Percentiles rank a stretch among this genome's conserved stretches.
phyloP scores from a whole-genome alignment of 768 basidiomycete genomes.

The Lactarius sp. region DNA sequence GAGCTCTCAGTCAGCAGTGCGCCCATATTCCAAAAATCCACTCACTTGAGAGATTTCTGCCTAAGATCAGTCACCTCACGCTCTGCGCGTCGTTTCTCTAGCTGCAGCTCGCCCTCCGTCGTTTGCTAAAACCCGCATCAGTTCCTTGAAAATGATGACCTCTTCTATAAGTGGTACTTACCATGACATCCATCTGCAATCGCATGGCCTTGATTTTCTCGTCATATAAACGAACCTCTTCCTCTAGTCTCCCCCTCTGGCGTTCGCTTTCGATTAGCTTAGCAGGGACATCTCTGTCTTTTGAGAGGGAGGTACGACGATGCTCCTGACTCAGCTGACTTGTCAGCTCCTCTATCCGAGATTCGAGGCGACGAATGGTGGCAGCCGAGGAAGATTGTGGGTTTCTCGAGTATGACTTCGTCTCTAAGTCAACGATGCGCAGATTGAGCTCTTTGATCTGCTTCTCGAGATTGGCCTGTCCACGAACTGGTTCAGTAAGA shows the following conservation, averaged over 20 bases:
- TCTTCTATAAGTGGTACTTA: slow-evolving; percentile 34
- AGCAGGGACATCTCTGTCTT: slow-evolving; percentile 46
- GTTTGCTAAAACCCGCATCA: slow-evolving; percentile 50
- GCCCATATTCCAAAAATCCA: not conserved
- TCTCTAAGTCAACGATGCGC: slow-evolving; percentile 78
- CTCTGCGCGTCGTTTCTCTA: slow-evolving; percentile 70
- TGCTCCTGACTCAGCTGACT: slow-evolving; percentile 52
- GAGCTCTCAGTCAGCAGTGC: not conserved
- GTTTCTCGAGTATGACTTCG: slow-evolving; percentile 58
- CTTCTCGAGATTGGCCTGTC: slow-evolving; percentile 76
- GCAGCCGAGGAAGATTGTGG: slow-evolving; percentile 36
- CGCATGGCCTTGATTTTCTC: slow-evolving; percentile 53
- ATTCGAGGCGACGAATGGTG: slow-evolving; percentile 57
- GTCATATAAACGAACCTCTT: slow-evolving; percentile 58
- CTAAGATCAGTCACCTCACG: slow-evolving; percentile 71
- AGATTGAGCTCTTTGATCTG: slow-evolving; percentile 81
- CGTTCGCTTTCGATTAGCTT: slow-evolving; percentile 60
- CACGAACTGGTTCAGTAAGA: slow-evolving; percentile 6
- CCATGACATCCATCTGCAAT: slow-evolving; percentile 55
- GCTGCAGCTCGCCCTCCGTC: slow-evolving; percentile 58
- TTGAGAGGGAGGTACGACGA: slow-evolving; percentile 35
- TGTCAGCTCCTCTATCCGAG: slow-evolving; percentile 67
- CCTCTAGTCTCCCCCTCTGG: slow-evolving; percentile 56
- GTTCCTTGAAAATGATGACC: not conserved
- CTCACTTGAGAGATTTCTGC: slow-evolving; percentile 64